Conservation (phyloP, 1,284 basidiomycete genomes). For the Ustilago loliicola region DNA sequence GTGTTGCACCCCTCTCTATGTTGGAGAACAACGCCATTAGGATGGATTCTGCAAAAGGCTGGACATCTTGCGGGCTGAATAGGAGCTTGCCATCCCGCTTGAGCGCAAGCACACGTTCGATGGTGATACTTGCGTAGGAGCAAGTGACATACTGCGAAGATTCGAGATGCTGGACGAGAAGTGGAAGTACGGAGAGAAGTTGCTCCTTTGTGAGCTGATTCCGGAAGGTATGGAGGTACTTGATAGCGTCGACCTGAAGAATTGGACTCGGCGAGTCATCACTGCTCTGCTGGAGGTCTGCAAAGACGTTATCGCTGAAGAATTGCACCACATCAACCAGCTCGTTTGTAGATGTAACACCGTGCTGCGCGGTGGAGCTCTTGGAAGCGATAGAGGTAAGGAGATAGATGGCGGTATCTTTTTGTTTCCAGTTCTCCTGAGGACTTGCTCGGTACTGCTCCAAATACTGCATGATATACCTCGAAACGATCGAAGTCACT, state of each 20-base stretch:
- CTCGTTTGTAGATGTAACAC: constrained; percentile 91
- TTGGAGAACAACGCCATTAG: constrained; percentile 83
- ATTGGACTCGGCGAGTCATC: constrained; percentile 76
- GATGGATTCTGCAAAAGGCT: constrained; percentile 82
- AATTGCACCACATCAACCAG: constrained; percentile 94
- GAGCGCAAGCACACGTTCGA: constrained; percentile 79
- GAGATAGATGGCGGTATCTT: constrained; percentile 95
- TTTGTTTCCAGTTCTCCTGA: constrained; percentile 85
- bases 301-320: constrained; percentile 90
- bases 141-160: constrained; percentile 71
- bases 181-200: constrained; percentile 88
- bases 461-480: constrained; percentile 84
- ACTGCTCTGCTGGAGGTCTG: constrained; percentile 84
- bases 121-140: constrained; percentile 72
- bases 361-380: constrained; percentile 80
- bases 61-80: constrained; percentile 87
- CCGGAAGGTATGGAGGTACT: constrained; percentile 80
- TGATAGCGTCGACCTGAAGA: constrained; percentile 92
- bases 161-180: constrained; percentile 84
- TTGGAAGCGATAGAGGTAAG: constrained; percentile 90
- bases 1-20: constrained; percentile 84
- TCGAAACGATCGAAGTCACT: constrained; percentile 85
- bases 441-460: constrained; percentile 76
- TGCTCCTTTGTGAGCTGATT: constrained; percentile 94
- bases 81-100: constrained; percentile 75